Percentiles rank a stretch among this genome's conserved stretches.
These are phyloP conservation scores for Striga hermonthica DNA, from an alignment of 305 asterid genomes.

Conservation along the genomic window DNA sequence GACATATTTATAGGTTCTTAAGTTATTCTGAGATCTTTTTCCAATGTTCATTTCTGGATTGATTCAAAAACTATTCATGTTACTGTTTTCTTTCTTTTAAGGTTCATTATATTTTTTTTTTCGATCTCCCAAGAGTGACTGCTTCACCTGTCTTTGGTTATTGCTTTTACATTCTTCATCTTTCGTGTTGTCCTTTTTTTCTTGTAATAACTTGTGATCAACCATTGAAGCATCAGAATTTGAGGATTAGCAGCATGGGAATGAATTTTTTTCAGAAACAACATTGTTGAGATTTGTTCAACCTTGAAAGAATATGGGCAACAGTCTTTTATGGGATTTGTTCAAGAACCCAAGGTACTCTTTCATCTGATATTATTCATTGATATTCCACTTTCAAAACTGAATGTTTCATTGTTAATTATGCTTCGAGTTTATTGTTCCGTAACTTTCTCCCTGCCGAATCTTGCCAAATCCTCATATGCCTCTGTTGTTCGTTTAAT, in stretches of 20 bases:
- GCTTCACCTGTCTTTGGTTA: not conserved
- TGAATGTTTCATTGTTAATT: not conserved
- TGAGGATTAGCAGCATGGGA: too few relatives aligned
- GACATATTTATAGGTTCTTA: slow-evolving; percentile 3
- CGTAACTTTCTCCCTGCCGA: not conserved
- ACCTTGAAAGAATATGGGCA: slow-evolving; percentile 28
- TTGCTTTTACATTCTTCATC: not conserved
- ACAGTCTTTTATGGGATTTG: slow-evolving; percentile 39
- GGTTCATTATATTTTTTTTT: slow-evolving; percentile 3
- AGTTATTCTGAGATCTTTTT: slow-evolving; percentile 7
- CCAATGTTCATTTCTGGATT: not conserved
- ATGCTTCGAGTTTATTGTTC: not conserved
- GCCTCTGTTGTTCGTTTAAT: too few relatives aligned
- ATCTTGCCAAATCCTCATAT: not conserved
- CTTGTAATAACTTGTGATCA: not conserved
- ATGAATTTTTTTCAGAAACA: too few relatives aligned
- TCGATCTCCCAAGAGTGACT: not conserved
- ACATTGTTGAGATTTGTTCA: not conserved
- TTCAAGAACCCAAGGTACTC: slow-evolving; percentile 41
- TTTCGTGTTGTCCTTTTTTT: not conserved
- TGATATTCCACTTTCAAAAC: too few relatives aligned
- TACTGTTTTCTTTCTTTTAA: not conserved
- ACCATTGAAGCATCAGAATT: not conserved
- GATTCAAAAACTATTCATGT: not conserved
- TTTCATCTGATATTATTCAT: too few relatives aligned